Evolutionary conservation across 2,329 filamentous ascomycete species (phyloP), one percentile per base, ranked within the genome.

Genomic region (Mycosphaerelloides madeirae): DNA sequence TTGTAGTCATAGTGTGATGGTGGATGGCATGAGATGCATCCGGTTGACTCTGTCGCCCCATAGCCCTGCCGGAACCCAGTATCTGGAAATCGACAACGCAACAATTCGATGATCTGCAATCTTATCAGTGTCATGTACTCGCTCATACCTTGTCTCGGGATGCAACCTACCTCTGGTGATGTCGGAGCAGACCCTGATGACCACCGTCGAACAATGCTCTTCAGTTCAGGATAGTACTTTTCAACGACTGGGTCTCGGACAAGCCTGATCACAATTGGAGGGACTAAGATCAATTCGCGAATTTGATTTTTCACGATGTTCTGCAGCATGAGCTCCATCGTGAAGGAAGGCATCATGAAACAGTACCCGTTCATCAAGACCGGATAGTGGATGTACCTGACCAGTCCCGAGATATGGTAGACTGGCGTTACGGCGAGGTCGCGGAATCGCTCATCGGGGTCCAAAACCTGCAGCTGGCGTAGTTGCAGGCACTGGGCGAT

Each of bases 41-140:
- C 73, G 54, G 78, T 84, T 0, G 72, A 76, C 61, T 84, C 81
- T 0, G 81, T 85, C 73, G 84, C 83, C n/a, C 81, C 81, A 54
- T 83, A 84, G 1, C 79, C 80, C 56, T 83, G 80, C 54, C 79
- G 79, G 61, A 84, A 81, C 0, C 78, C 78, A 0, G 75, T 79
- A 0, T 70, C 61, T 0, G 80, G 80, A 52, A 82, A 83, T 38
- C 70, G 73, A 38, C 68, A 64, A 34, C 76, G 64, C 7, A 84
- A 64, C 29, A 73, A 67, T 14, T 74, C 68, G 15, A 83, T 70
- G 42, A 84, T 75, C 18, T 25, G 22, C 22, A 25, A 25, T 9
- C 6, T 5, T 6, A 25, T 25, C 9, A 25, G 9, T 25, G 22
- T 9, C 22, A 25, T 25, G 22, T 9, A 9, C 22, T 25, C 6